Conservation (phyloP, 78 protist species). For the Dictyostelium purpureum region DNA sequence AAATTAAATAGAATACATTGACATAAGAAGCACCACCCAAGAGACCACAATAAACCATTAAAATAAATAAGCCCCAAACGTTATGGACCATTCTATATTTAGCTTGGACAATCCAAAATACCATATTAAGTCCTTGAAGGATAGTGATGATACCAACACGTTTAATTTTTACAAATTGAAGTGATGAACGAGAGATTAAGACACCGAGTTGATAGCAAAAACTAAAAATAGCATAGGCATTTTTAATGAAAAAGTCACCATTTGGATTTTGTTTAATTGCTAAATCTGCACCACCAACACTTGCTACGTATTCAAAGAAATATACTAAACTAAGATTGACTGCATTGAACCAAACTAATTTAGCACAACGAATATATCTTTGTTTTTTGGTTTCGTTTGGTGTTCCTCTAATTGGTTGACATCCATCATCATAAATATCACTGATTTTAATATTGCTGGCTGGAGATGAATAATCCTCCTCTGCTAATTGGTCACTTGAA, state of each 20-base stretch:
- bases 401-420: constrained; percentile 18
- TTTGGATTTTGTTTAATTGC: background rate
- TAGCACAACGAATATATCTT: constrained; percentile 50
- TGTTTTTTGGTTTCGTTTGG: constrained; percentile 39
- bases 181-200: constrained; percentile 83
- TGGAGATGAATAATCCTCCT: background rate
- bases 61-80: constrained; percentile 58
- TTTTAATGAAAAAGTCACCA: background rate
- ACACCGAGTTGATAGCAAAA: constrained; percentile 90
- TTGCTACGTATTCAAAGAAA: constrained; percentile 80
- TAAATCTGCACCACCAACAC: constrained; percentile 70
- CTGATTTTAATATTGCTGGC: background rate
- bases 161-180: constrained; percentile 70
- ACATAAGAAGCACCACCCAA: constrained; percentile 92
- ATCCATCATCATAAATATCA: background rate
- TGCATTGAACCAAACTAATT: constrained; percentile 40
- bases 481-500: background rate
- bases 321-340: constrained; percentile 73
- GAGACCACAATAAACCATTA: constrained; percentile 88
- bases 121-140: constrained; percentile 84
- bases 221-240: constrained; percentile 58
- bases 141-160: constrained; percentile 83
- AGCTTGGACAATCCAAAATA: constrained; percentile 86
- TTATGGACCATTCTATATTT: constrained; percentile 35
- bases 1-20: constrained; percentile 75